Base-by-base conservation (phyloP, 495 filamentous ascomycete species). In the Daldinia vernicosa region DNA sequence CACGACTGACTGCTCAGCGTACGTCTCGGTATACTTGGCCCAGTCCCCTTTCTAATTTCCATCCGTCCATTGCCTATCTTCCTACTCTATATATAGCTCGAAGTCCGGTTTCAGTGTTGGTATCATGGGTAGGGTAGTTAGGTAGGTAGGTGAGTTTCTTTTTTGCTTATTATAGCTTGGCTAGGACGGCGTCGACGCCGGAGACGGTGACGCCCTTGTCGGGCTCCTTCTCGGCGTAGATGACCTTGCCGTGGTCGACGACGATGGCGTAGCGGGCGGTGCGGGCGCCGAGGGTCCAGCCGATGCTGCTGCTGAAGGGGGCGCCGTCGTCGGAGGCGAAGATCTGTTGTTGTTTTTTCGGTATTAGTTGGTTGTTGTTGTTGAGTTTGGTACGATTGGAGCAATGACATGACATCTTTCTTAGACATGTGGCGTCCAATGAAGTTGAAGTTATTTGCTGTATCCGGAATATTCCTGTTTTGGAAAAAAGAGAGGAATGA, bases 241-340 rank as follows among this genome's bases (percentile, higher is more conserved):
- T 85, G 74, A 98, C 86, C 84, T 92, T 96, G 75, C 94, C 94
- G 82, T 97, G 87, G 81, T 98, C 94, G 73, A 98, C 84, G 66
- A 96, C 79, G 80, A 98, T 86, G 69, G 91, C 95, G 79, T 92
- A 98, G 57, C 95, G 85, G 63, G 87, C 87, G 53, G 92, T 94
- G 54, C 93, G 87, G 75, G 90, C 88, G 32, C 87, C 89, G 24
- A 87, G 84, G 43, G 88, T 88, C 94, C 94, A 98, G 79, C 92
- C 94, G 69, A 95, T 86, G 75, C 84, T 85, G 84, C 90, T 89
- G 82, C 90, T 91, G 86, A 97, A 97, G 67, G 84, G 85, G 69
- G 87, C 86, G 61, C 88, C 90, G 74, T 87, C 81, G 80, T 98
- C 95, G 67, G 89, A 89, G 74, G 95, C 88, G 88, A 98, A 97